Evolutionary conservation across 495 filamentous ascomycete genomes (phyloP).

Genomic region (Gamarada debralockiae): DNA sequence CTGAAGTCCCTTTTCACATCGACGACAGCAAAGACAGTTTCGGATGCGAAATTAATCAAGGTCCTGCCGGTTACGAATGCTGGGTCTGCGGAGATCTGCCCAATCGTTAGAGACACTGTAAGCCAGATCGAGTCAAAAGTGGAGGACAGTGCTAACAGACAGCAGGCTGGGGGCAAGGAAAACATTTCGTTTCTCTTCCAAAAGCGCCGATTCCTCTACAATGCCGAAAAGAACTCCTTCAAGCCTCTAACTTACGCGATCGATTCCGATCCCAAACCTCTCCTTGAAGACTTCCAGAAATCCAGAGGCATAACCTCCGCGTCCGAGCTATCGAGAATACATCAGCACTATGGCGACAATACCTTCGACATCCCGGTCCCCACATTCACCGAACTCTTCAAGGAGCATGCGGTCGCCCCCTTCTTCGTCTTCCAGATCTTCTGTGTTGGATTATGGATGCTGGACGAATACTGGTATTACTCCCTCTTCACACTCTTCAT

Average conservation of each 20-base stretch:
- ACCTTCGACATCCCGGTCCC: constrained; percentile 98
- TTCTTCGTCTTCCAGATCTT: constrained; percentile 99
- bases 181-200: constrained; percentile 94
- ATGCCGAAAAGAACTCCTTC: constrained; percentile 64
- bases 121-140: not conserved
- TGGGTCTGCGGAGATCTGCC: constrained; percentile 84
- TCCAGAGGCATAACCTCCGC: constrained; percentile 66
- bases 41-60: constrained; percentile 85
- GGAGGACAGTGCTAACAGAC: constrained; percentile 16
- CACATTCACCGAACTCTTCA: constrained; percentile 91
- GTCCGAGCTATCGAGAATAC: constrained; percentile 69
- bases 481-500: constrained; percentile 98
- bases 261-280: constrained; percentile 77
- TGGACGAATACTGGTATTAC: constrained; percentile 99
- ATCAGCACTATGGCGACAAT: constrained; percentile 93
- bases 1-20: constrained; percentile 79
- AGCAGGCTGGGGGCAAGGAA: constrained; percentile 60
- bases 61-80: constrained; percentile 89
- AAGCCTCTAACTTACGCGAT: constrained; percentile 79
- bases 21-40: constrained; percentile 61
- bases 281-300: constrained; percentile 71
- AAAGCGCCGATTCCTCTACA: constrained; percentile 92
- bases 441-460: constrained; percentile 96
- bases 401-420: constrained; percentile 96
- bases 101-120: constrained; percentile 69